Evolutionary conservation across 805 yeast genomes (phyloP).

Genomic region (Kockiozyma suomiensis): DNA sequence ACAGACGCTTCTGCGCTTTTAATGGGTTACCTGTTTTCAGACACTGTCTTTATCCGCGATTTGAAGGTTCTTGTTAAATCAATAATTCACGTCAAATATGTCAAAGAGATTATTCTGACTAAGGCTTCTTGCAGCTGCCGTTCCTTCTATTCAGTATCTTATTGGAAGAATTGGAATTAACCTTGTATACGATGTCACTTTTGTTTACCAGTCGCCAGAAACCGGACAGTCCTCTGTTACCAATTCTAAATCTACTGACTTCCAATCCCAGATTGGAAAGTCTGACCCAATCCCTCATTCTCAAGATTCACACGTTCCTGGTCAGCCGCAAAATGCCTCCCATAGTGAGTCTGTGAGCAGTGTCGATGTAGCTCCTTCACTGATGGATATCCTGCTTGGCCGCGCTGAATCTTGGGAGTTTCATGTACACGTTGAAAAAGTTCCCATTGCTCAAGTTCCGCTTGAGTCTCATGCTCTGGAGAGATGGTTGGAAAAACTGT

Average conservation of each 20-base stretch:
- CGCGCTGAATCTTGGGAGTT: conserved; percentile 18
- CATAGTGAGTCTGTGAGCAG: neutral
- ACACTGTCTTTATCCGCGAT: conserved; percentile 77
- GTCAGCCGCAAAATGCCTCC: neutral
- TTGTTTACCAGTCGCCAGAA: conserved; percentile 45
- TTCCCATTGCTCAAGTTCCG: conserved; percentile 38
- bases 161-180: conserved; percentile 36
- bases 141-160: conserved; percentile 37
- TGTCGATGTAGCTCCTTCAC: conserved; percentile 6
- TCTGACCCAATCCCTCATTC: neutral
- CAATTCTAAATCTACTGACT: neutral
- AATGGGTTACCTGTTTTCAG: conserved; percentile 63
- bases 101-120: neutral
- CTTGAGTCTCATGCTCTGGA: conserved; percentile 43
- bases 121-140: conserved; percentile 32
- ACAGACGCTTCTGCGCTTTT: conserved; percentile 56
- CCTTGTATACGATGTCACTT: conserved; percentile 58
- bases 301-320: neutral
- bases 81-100: neutral
- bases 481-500: conserved; percentile 43
- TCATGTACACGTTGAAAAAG: conserved; percentile 27
- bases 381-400: conserved; percentile 10
- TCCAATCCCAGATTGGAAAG: neutral
- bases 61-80: conserved; percentile 38
- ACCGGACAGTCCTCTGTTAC: neutral